Conservation (phyloP, 2,329 filamentous ascomycete genomes). For the Byssochlamys sp. region DNA sequence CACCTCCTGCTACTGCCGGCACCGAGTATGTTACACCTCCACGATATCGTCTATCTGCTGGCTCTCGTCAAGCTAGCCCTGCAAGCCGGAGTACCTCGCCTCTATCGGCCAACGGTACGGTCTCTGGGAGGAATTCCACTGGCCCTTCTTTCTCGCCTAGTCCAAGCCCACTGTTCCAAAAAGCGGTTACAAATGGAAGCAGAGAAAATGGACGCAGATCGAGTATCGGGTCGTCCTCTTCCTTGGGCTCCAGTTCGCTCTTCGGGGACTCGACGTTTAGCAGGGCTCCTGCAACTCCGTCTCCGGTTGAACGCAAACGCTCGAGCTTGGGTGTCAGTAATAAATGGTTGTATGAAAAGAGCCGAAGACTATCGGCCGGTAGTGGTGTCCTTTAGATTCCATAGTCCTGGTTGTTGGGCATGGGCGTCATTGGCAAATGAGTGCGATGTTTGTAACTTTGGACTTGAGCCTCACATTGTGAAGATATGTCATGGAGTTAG, state of each 20-base stretch:
- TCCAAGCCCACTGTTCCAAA: conserved; percentile 56
- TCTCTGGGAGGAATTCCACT: conserved; percentile 23
- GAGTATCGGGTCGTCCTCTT: conserved; percentile 51
- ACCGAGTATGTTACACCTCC: conserved; percentile 76
- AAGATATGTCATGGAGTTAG: neutral
- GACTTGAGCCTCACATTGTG: neutral
- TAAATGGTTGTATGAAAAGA: conserved; percentile 90
- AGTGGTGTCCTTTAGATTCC: conserved; percentile 24
- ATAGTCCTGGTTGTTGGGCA: neutral
- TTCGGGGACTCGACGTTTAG: conserved; percentile 39
- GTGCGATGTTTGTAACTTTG: neutral
- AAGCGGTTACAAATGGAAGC: conserved; percentile 45
- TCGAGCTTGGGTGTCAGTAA: conserved; percentile 73
- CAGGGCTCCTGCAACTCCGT: conserved; percentile 58
- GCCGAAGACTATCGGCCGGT: conserved; percentile 35
- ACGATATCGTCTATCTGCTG: conserved; percentile 69
- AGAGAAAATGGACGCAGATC: conserved; percentile 42
- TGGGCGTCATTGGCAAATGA: conserved; percentile 1
- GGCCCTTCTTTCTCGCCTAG: conserved; percentile 47
- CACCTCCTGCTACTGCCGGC: conserved; percentile 53
- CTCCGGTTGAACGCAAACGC: conserved; percentile 55
- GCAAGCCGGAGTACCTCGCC: conserved; percentile 30
- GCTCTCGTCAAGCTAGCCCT: conserved; percentile 37
- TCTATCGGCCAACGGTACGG: conserved; percentile 26
- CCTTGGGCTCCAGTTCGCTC: conserved; percentile 24